Evolutionary conservation across 805 yeast genomes (phyloP), one percentile per base, ranked within the genome.

Genomic region (Ogataea paraovalis): DNA sequence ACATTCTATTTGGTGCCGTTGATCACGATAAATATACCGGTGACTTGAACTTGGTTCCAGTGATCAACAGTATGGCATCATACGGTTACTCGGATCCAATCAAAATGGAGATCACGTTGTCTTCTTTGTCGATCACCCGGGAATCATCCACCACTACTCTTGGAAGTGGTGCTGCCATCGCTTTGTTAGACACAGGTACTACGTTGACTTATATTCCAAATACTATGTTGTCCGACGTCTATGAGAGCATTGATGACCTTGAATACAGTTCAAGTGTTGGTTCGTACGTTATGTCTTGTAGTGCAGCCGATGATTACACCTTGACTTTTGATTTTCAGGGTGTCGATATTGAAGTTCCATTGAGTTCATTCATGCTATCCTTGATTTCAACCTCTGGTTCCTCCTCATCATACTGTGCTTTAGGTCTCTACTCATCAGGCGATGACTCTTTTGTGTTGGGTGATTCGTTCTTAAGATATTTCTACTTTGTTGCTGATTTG

Each of bases 1-100:
- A 73, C n/a, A 69, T 85, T 19, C 62, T 85, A 42, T 86, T 86
- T 68, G 92, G 94, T 42, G 94, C 83, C 27, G 74, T 82, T 23
- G 92, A 85, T 58, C 77, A 75, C 49, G 73, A 78, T 34, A 84
- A 83, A 64, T 83, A 78, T 61, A 45, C 65, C 0, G 90, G 89
- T 14, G 52, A 61, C 27, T 61, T 83, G 33, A 62, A 70, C 28
- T 65, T 79, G 1, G 60, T 83, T 7, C 83, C 84, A 23, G 53
- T 80, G 37, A 68, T 79, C 50, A 80, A 81, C 62, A 62, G 74
- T 8, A 56, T 64, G 22, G 55, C 53, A 27, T 25, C 54, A 16
- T 40, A 25, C 19, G 73, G 73, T 16, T 73, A 67, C 56, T 42
- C 41, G 8, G 41, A 55, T 1, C 74, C 83, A 3, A 69, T 78